phyloP scores from a whole-genome alignment of 164 flowering plant species.

The Piper betle region DNA sequence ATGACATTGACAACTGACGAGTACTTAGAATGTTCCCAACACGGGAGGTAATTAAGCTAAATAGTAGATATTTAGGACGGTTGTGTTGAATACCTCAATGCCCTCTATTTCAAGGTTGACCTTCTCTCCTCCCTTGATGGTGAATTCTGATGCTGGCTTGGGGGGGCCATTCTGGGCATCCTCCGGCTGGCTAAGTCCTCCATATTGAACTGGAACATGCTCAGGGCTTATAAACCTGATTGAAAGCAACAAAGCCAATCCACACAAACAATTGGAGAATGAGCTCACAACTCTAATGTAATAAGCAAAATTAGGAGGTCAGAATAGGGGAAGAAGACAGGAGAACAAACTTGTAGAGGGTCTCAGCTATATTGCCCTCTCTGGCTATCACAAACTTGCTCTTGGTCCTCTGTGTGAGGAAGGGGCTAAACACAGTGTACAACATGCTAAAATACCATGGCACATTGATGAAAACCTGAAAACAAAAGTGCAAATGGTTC shows the following conservation, averaged over 20 bases:
- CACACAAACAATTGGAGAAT: slow-evolving; percentile 1
- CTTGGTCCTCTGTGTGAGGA: no score
- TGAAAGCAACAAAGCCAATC: neutral
- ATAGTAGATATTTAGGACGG: no score
- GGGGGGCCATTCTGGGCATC: slow-evolving; percentile 53
- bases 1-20: no score
- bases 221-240: slow-evolving; percentile 78
- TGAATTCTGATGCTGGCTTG: slow-evolving; percentile 89
- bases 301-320: neutral
- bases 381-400: neutral
- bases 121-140: slow-evolving; percentile 90
- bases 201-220: slow-evolving; percentile 77
- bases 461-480: slow-evolving; percentile 75
- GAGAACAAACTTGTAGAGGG: slow-evolving; percentile 62
- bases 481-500: neutral
- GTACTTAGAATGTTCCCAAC: no score
- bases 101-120: slow-evolving; percentile 52
- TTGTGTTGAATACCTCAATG: no score
- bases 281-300: no score
- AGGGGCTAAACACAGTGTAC: no score
- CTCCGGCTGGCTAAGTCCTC: slow-evolving; percentile 70
- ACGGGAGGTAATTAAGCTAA: no score
- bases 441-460: no score
- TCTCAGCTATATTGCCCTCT: slow-evolving; percentile 80
- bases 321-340: neutral